phyloP scores from a whole-genome alignment of 1,284 basidiomycete species.

The Moniliophthora roreri region DNA sequence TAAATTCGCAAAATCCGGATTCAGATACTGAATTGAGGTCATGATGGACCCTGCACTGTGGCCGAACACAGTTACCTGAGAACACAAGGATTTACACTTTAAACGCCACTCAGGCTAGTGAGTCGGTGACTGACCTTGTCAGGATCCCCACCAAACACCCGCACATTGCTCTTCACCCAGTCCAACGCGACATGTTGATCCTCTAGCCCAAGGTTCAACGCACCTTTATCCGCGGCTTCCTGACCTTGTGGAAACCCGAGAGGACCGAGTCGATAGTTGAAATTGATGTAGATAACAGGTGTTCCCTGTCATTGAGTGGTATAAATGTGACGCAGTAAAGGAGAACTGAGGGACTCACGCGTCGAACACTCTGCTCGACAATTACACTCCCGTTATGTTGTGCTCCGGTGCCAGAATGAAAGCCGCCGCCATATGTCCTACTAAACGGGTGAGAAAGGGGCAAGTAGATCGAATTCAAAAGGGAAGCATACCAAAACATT shows the following conservation, averaged over 20 bases:
- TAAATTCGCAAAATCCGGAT: conserved; percentile 36
- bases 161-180: conserved; percentile 39
- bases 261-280: conserved; percentile 11
- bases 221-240: conserved; percentile 28
- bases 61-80: conserved; percentile 51
- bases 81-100: neutral
- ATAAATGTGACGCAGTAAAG: neutral
- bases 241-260: conserved; percentile 19
- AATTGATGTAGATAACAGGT: conserved; percentile 7
- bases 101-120: neutral
- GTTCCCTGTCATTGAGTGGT: neutral
- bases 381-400: conserved; percentile 5
- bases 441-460: no score
- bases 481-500: conserved; percentile 23
- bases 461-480: conserved; percentile 14
- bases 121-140: conserved; percentile 1
- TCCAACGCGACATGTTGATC: conserved; percentile 34
- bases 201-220: conserved; percentile 35
- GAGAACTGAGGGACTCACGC: neutral
- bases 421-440: conserved; percentile 7
- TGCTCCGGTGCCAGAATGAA: conserved; percentile 5
- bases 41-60: conserved; percentile 54
- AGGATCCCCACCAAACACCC: conserved; percentile 38
- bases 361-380: conserved; percentile 1
- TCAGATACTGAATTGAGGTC: conserved; percentile 40